Percentiles rank a stretch among this genome's conserved stretches.
These are phyloP conservation scores for Pyrus pyrifolia DNA, from an alignment of 306 rosid species.

Conservation along the genomic window DNA sequence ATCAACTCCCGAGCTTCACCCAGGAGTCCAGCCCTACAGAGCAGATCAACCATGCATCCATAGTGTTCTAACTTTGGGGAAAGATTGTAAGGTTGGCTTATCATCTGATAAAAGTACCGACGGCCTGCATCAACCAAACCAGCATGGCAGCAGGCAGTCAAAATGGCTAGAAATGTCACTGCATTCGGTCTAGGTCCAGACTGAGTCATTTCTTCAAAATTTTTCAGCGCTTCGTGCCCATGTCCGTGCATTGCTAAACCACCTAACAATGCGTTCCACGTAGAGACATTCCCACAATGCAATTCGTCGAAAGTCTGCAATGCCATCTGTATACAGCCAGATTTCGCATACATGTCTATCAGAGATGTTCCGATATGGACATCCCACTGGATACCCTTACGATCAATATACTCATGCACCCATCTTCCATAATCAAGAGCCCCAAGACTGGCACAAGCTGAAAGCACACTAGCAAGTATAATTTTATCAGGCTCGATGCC, in stretches of 20 bases:
- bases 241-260: conserved; percentile 69
- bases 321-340: conserved; percentile 60
- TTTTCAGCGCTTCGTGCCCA: conserved; percentile 45
- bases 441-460: conserved; percentile 76
- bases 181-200: conserved; percentile 56
- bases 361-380: conserved; percentile 58
- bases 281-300: conserved; percentile 50
- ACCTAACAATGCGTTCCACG: conserved; percentile 68
- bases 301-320: conserved; percentile 34
- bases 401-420: conserved; percentile 64
- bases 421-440: conserved; percentile 62
- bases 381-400: conserved; percentile 53
- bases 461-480: conserved; percentile 61
- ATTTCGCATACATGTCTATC: conserved; percentile 78
- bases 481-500: conserved; percentile 52
- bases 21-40: conserved; percentile 63
- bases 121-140: conserved; percentile 73
- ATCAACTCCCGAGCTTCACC: conserved; percentile 60
- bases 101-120: conserved; percentile 44
- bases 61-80: conserved; percentile 63
- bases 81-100: conserved; percentile 32
- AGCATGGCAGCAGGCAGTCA: conserved; percentile 75
- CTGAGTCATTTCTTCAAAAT: conserved; percentile 45
- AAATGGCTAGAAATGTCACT: conserved; percentile 65
- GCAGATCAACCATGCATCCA: conserved; percentile 75